Base-by-base conservation (phyloP, 1,139 yeast species). In the Kurtzmaniella quercitrusa region DNA sequence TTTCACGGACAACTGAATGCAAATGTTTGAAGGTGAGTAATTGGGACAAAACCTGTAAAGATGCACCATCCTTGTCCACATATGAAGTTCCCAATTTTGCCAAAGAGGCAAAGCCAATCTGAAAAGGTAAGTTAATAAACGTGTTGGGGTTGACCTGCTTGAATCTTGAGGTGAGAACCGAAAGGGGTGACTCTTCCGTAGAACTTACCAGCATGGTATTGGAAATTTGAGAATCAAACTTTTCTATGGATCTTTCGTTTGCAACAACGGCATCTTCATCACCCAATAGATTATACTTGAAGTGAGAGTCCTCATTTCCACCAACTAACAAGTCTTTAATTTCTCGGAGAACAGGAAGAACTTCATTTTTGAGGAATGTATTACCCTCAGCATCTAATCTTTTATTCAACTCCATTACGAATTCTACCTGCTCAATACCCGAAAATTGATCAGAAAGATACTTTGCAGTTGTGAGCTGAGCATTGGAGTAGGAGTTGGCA, bases 1-100 rank as follows among this genome's bases (percentile, higher is more conserved):
- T 82, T 60, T 93, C 98, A 52, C 98, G 79, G 36, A 93, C 82
- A 48, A 89, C 96, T 11, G 88, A 80, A 60, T 93, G 98, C 40
- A 94, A 70, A 52, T 87, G 80, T 57, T 87, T 86, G 63, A 84
- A 91, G 0, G 96, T 83, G 51, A 91, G 65, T 44, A 93, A 62
- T 54, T 86, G 94, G 1, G 97, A 76, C 42, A 93, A 70, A 0
- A 93, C 80, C 60, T 88, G 96, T 40, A 93, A 72, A 1, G 89
- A 73, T 0, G 98, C 96, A 36, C 96, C 91, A 50, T 91, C 97
- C 42, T 71, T 66, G 43, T 82, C 76, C 3, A 73, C 63, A 57
- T 88, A 89, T 2, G 80, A 72, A 2, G 87, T 81, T 33, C 96
- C 96, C 14, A 67, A 57, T 33, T 80, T 64, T 0, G 89, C 84